phyloP scores from a whole-genome alignment of 179 eudicot genomes.

The Corrigiola litoralis region DNA sequence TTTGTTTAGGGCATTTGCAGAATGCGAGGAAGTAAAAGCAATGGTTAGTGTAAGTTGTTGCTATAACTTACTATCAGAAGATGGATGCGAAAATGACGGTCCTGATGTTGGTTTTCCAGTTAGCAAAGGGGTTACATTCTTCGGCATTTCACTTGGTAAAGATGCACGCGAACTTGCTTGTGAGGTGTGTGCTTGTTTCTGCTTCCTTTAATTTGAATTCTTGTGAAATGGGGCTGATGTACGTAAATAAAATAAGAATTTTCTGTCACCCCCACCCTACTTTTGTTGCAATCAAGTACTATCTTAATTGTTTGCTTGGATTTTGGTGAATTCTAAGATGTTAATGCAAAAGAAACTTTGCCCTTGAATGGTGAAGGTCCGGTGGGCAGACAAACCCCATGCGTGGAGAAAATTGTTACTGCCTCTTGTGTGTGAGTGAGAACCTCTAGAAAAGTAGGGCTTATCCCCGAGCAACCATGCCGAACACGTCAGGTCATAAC shows the following conservation, averaged over 20 bases:
- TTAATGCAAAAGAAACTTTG: too few relatives aligned
- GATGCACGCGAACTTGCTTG: conserved; percentile 91
- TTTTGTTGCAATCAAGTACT: too few relatives aligned
- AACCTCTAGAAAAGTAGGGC: too few relatives aligned
- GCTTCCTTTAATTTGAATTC: not conserved
- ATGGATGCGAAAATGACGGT: conserved; percentile 28
- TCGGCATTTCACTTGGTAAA: conserved; percentile 57
- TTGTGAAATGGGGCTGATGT: not conserved
- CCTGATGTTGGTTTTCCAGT: conserved; percentile 66
- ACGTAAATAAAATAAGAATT: not conserved
- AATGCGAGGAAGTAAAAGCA: conserved; percentile 71
- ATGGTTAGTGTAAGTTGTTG: conserved; percentile 90
- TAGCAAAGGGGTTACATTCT: conserved; percentile 58
- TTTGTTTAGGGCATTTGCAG: conserved; percentile 60
- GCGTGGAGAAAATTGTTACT: too few relatives aligned
- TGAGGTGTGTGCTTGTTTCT: conserved; percentile 51
- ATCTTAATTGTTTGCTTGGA: too few relatives aligned
- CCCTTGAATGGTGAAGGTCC: too few relatives aligned
- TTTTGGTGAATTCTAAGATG: too few relatives aligned
- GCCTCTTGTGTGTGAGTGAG: too few relatives aligned
- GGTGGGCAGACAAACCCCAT: too few relatives aligned
- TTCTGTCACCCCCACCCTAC: not conserved
- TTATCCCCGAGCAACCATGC: too few relatives aligned
- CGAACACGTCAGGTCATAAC: too few relatives aligned
- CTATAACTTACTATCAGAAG: conserved; percentile 87